Evolutionary conservation across 495 filamentous ascomycete genomes (phyloP).

Genomic region (Aspergillus bertholletiae): DNA sequence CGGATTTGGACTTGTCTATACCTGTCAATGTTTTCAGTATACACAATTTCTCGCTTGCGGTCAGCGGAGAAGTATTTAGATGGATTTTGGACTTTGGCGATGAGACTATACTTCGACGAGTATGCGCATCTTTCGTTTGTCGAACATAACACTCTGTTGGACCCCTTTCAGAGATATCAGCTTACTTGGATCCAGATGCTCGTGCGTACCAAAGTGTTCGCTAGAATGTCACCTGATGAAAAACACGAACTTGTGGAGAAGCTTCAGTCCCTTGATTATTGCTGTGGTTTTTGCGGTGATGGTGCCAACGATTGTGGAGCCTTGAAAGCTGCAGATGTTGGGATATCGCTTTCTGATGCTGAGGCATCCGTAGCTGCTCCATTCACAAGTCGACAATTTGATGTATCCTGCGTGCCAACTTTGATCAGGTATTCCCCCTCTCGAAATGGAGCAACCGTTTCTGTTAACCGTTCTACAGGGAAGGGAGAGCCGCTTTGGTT

Average conservation of each 20-base stretch:
- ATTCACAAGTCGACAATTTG: constrained; percentile 93
- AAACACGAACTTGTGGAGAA: constrained; percentile 98
- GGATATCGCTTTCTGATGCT: constrained; percentile 96
- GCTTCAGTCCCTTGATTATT: constrained; percentile 94
- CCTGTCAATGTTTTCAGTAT: constrained; percentile 78
- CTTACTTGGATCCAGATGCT: constrained; percentile 59
- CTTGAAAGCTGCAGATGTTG: constrained; percentile 95
- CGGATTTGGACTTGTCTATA: constrained; percentile 72
- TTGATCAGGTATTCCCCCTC: constrained; percentile 62
- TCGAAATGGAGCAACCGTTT: neutral
- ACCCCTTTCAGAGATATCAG: neutral
- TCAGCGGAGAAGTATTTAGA: constrained; percentile 91
- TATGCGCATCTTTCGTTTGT: constrained; percentile 25
- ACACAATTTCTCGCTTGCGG: constrained; percentile 79
- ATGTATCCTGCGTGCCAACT: constrained; percentile 94
- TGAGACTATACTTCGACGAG: constrained; percentile 67
- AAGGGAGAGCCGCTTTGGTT: constrained; percentile 90
- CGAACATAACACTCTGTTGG: neutral
- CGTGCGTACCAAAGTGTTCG: constrained; percentile 88
- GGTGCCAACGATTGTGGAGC: constrained; percentile 98
- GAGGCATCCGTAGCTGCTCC: constrained; percentile 97
- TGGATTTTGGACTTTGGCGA: constrained; percentile 92
- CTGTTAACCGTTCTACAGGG: constrained; percentile 42
- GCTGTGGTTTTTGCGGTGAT: constrained; percentile 94
- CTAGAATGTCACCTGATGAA: constrained; percentile 98